Evolutionary conservation across 208 protist species (phyloP), one percentile per base, ranked within the genome.

Genomic region (Acanthamoeba triangularis): DNA sequence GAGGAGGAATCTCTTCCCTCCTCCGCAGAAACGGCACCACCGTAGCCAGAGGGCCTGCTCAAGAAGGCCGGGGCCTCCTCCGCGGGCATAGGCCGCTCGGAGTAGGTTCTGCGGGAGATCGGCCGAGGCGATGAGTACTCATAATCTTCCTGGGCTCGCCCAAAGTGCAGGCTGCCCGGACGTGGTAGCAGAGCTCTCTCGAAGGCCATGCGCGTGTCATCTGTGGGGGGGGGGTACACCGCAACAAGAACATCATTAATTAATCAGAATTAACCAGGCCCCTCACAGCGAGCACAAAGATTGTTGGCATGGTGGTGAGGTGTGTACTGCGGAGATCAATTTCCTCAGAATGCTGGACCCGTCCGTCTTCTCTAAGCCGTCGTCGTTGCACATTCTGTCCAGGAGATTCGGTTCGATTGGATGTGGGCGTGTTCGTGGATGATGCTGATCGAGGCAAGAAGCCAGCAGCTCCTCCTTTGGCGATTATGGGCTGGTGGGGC

Each of bases 261-360:
- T 35, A 18, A 35, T 74, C 18, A 74, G 25, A n/a, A n/a, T n/a
- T n/a, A n/a, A n/a, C n/a, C n/a, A n/a, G n/a, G n/a, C n/a, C n/a
- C n/a, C n/a, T n/a, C n/a, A n/a, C n/a, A n/a, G n/a, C n/a, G n/a
- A n/a, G n/a, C n/a, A n/a, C n/a, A n/a, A n/a, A n/a, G n/a, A n/a
- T n/a, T n/a, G n/a, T n/a, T n/a, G n/a, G n/a, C n/a, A n/a, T n/a
- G 8, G 6, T 44, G 41, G 0, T 37, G 35, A 11, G 20, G 14
- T 0, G 44, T n/a, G 44, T 90, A 90, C 80, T 90, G 52, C 80
- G 80, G 30, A 90, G 80, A 28, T 90, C 80, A 20, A 90, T 90
- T 65, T 90, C 80, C 25, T 90, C 80, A 3, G 80, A 90, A 63
- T 90, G 80, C 35, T 90, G 80, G 16, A 90, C 80, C 4, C 80